phyloP scores from a whole-genome alignment of 371 early-diverging fungal species.

The Actinomortierella ambigua region DNA sequence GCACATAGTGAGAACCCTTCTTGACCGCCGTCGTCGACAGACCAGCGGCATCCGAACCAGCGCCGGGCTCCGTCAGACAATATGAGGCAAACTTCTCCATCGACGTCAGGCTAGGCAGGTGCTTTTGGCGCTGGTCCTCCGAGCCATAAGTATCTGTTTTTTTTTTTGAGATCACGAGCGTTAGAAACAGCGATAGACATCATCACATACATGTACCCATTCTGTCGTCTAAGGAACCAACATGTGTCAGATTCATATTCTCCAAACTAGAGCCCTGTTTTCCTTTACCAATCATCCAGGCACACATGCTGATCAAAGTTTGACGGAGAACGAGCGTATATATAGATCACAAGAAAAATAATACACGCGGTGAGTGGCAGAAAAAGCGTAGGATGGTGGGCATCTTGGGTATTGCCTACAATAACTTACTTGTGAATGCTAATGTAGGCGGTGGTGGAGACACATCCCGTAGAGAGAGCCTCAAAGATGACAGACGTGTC shows the following conservation, averaged over 20 bases:
- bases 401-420: too few relatives aligned
- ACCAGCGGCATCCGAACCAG: slow-evolving; percentile 79
- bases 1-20: slow-evolving; percentile 70
- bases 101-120: slow-evolving; percentile 49
- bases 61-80: slow-evolving; percentile 79
- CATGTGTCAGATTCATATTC: neutral
- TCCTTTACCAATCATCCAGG: slow-evolving; percentile 65
- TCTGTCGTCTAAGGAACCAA: neutral
- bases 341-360: neutral
- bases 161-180: neutral
- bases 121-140: slow-evolving; percentile 55
- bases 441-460: slow-evolving; percentile 66
- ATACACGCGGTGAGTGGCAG: neutral
- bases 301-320: slow-evolving; percentile 50
- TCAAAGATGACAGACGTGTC: slow-evolving; percentile 62
- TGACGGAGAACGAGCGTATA: too few relatives aligned
- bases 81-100: slow-evolving; percentile 64
- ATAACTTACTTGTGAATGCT: slow-evolving; percentile 59
- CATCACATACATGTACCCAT: too few relatives aligned
- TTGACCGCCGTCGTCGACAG: slow-evolving; percentile 69
- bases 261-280: neutral
- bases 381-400: neutral
- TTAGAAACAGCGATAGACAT: too few relatives aligned
- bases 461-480: slow-evolving; percentile 58
- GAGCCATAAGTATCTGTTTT: slow-evolving; percentile 50